Conservation (phyloP, 768 basidiomycete genomes). For the Phanerochaete sordida region DNA sequence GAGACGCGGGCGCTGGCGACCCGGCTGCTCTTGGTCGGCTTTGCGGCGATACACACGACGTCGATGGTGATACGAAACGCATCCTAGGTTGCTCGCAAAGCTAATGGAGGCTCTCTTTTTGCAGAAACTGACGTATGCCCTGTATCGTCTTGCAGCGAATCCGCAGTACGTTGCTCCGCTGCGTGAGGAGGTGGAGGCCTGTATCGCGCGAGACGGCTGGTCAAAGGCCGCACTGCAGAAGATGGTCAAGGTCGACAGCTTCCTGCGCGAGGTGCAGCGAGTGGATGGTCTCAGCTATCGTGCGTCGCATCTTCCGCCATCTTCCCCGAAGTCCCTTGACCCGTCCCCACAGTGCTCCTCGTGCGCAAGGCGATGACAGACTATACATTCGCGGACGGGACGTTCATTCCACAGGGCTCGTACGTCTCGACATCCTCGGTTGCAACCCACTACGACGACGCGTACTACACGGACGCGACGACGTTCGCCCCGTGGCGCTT, state of each 20-base stretch:
- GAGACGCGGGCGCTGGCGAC: not conserved
- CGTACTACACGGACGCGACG: conserved; percentile 31
- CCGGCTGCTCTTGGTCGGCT: conserved; percentile 14
- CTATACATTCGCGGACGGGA: conserved; percentile 42
- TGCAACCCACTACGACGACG: conserved; percentile 28
- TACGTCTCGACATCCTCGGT: conserved; percentile 27
- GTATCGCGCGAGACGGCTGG: conserved; percentile 22
- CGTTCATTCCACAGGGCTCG: conserved; percentile 35
- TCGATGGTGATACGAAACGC: conserved; percentile 9
- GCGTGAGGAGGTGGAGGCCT: conserved; percentile 28
- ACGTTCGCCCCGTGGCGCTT: conserved; percentile 44
- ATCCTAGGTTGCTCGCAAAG: not conserved
- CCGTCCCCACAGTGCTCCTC: conserved; percentile 22
- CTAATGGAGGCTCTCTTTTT: not conserved
- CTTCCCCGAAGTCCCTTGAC: not conserved
- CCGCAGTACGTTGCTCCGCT: conserved; percentile 25
- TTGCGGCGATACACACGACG: conserved; percentile 20
- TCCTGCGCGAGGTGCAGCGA: conserved; percentile 29
- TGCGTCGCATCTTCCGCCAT: not conserved
- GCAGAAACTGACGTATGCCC: conserved; percentile 23
- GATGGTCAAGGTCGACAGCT: conserved; percentile 34
- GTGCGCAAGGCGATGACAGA: conserved; percentile 26
- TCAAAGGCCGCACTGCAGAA: conserved; percentile 26
- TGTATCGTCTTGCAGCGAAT: conserved; percentile 27
- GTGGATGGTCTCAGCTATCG: conserved; percentile 18